Evolutionary conservation across 345 rosid genomes (phyloP).

Genomic region (Diplotaxis tenuifolia): DNA sequence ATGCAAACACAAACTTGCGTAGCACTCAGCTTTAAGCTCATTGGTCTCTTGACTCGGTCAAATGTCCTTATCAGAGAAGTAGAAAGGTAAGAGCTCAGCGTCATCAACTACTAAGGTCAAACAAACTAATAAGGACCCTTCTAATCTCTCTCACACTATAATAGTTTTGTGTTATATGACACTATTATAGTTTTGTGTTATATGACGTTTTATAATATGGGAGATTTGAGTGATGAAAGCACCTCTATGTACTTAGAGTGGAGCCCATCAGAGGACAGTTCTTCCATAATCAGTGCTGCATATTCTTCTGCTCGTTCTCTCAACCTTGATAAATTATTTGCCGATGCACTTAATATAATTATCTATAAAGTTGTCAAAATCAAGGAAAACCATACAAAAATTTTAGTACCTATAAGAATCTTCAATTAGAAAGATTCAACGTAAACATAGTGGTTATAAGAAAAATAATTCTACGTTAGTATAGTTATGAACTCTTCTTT

Average conservation of each 20-base stretch:
- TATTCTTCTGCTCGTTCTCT: constrained; percentile 94
- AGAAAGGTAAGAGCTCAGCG: background rate
- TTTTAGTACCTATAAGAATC: background rate
- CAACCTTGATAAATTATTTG: constrained; percentile 79
- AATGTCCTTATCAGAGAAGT: constrained; percentile 22
- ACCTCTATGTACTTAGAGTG: constrained; percentile 80
- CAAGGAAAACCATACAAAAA: constrained; percentile 9
- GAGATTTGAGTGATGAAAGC: constrained; percentile 25
- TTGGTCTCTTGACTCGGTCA: constrained; percentile 30
- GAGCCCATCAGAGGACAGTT: constrained; percentile 56
- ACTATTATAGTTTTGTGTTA: constrained; percentile 18
- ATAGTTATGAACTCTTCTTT: background rate
- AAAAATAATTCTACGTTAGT: constrained; percentile 8
- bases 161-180: too few relatives aligned
- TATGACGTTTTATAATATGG: background rate
- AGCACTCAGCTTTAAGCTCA: constrained; percentile 21
- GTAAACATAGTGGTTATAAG: constrained; percentile 6
- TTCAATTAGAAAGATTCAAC: constrained; percentile 30
- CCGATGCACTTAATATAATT: constrained; percentile 91
- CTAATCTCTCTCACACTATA: background rate
- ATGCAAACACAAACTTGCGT: constrained; percentile 12
- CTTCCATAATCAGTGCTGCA: constrained; percentile 97
- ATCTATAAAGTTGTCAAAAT: constrained; percentile 49
- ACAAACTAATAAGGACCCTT: constrained; percentile 18
- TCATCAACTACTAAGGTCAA: constrained; percentile 28